These are phyloP conservation scores for Cyclocybe aegerita DNA, from an alignment of 768 basidiomycete genomes.

Conservation along the genomic window DNA sequence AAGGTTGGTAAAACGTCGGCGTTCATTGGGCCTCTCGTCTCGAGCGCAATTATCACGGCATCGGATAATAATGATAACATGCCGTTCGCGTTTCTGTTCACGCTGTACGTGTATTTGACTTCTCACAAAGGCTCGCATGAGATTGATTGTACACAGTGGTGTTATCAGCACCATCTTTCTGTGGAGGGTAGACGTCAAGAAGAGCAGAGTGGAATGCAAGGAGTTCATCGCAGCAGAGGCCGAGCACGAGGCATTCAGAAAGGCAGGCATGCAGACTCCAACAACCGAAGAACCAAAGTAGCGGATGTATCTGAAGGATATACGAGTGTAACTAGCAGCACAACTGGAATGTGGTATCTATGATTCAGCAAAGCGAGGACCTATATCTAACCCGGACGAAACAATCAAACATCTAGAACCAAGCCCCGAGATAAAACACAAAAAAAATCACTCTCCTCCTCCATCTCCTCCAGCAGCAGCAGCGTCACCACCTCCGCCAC, in stretches of 20 bases:
- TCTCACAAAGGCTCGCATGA: neutral
- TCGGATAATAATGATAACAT: conserved; percentile 70
- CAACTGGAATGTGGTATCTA: too few relatives aligned
- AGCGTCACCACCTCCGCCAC: conserved; percentile 4
- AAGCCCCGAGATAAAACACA: too few relatives aligned
- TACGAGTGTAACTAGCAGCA: neutral
- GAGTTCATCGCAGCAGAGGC: conserved; percentile 59
- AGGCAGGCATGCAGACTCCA: neutral
- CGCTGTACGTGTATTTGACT: conserved; percentile 43
- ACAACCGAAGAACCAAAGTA: neutral
- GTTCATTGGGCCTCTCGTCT: conserved; percentile 75
- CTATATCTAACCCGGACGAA: too few relatives aligned
- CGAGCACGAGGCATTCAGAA: conserved; percentile 22
- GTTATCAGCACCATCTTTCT: conserved; percentile 56
- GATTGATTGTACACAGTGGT: conserved; percentile 34
- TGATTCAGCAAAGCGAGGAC: too few relatives aligned
- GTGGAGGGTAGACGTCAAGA: conserved; percentile 61
- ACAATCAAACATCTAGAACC: too few relatives aligned
- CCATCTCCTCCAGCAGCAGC: neutral
- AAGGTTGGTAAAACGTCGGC: conserved; percentile 75
- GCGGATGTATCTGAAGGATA: neutral
- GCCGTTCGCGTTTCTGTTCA: conserved; percentile 75
- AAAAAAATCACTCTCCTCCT: too few relatives aligned
- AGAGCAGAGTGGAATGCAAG: conserved; percentile 63
- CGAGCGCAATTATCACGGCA: conserved; percentile 71